These are phyloP conservation scores for Sporothrix pseudoabietina DNA, from an alignment of 2,329 filamentous ascomycete genomes.

Conservation along the genomic window DNA sequence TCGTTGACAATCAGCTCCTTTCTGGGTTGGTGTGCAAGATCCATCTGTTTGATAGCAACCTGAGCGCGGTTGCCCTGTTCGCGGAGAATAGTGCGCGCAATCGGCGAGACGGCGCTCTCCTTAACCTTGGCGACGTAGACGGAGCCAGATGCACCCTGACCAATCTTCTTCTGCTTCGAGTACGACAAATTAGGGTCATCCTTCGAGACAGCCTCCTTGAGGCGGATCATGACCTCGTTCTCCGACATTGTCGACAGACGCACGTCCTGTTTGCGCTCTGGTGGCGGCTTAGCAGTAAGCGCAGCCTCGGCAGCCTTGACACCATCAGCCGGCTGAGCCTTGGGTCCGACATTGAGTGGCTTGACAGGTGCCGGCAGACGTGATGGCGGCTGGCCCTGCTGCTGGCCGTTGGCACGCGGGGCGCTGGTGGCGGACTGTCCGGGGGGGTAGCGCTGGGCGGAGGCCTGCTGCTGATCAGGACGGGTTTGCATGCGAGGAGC, in stretches of 20 bases:
- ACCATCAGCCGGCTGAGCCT: slow-evolving; percentile 62
- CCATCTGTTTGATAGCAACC: slow-evolving; percentile 99
- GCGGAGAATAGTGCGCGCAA: slow-evolving; percentile 76
- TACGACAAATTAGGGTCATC: slow-evolving; percentile 94
- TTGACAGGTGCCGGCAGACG: slow-evolving; percentile 68
- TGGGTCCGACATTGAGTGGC: slow-evolving; percentile 75
- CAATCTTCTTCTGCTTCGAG: slow-evolving; percentile 99
- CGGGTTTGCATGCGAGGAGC: slow-evolving; percentile 49
- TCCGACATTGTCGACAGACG: slow-evolving; percentile 99
- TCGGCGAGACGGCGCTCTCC: slow-evolving; percentile 77
- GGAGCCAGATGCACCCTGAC: slow-evolving; percentile 94
- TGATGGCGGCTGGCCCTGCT: slow-evolving; percentile 49
- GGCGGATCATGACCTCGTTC: slow-evolving; percentile 92
- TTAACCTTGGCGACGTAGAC: slow-evolving; percentile 98
- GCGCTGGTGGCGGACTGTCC: slow-evolving; percentile 56
- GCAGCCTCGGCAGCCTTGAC: slow-evolving; percentile 90
- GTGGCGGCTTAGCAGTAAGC: slow-evolving; percentile 76
- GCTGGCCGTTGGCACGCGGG: slow-evolving; percentile 50
- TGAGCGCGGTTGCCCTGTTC: slow-evolving; percentile 80
- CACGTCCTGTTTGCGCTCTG: slow-evolving; percentile 84
- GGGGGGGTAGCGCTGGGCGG: slow-evolving; percentile 61
- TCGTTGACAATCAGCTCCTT: slow-evolving; percentile 99
- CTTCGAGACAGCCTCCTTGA: slow-evolving; percentile 92
- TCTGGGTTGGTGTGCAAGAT: slow-evolving; percentile 91
- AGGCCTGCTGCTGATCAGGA: slow-evolving; percentile 50